Percentiles rank a stretch among this genome's conserved stretches.
These are phyloP conservation scores for Telfairia occidentalis DNA, from an alignment of 331 rosid species.

Conservation along the genomic window DNA sequence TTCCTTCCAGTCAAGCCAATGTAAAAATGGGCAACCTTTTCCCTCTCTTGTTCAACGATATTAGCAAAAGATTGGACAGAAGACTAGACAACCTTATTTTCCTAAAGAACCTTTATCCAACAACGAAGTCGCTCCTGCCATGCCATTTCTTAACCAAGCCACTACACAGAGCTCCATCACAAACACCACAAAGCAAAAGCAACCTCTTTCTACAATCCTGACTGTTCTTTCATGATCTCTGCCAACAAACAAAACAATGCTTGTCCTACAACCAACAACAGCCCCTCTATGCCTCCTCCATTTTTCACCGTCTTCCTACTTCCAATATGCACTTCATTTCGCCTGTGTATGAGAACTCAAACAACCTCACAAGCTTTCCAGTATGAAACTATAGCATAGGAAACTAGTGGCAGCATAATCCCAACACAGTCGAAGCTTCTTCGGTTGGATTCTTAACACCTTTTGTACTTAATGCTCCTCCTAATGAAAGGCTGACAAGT, in stretches of 20 bases:
- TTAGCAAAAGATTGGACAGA: not conserved
- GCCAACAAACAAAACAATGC: not conserved
- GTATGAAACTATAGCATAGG: no score
- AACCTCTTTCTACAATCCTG: not conserved
- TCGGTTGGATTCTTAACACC: not conserved
- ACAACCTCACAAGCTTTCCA: not conserved
- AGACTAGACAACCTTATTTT: not conserved
- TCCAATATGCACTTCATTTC: not conserved
- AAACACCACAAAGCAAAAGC: not conserved
- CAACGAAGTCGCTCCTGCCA: not conserved
- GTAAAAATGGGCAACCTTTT: not conserved
- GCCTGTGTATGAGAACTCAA: not conserved
- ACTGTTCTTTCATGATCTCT: not conserved
- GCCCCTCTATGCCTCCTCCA: not conserved
- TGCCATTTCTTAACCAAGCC: not conserved
- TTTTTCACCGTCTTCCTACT: not conserved
- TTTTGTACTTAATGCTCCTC: not conserved
- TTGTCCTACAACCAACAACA: not conserved
- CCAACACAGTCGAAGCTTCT: not conserved
- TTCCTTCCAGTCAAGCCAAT: not conserved
- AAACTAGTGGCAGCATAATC: not conserved
- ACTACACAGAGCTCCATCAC: not conserved
- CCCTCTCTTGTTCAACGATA: not conserved
- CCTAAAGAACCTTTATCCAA: not conserved
- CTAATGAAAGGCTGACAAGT: not conserved